These are phyloP conservation scores for Magnaporthiopsis poae DNA, from an alignment of 2,329 filamentous ascomycete species.

Conservation along the genomic window DNA sequence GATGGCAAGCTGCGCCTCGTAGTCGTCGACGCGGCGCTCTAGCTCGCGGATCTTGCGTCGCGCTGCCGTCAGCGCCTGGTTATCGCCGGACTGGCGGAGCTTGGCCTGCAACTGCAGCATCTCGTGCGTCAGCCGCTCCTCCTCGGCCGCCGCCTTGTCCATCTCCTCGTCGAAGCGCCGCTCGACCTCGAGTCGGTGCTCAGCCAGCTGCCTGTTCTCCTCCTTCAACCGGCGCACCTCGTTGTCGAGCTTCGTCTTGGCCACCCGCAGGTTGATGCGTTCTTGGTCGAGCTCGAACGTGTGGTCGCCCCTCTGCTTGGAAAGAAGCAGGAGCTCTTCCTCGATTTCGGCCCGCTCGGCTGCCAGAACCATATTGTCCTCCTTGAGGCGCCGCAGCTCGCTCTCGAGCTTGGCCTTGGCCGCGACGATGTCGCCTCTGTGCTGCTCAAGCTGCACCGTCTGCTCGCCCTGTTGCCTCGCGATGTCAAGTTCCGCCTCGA, in stretches of 20 bases:
- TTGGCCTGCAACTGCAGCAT: conserved; percentile 41
- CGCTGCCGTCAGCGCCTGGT: conserved; percentile 45
- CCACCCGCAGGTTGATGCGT: conserved; percentile 55
- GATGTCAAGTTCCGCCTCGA: conserved; percentile 51
- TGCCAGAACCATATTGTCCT: conserved; percentile 49
- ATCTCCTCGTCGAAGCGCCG: conserved; percentile 56
- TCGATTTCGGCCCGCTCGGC: conserved; percentile 60
- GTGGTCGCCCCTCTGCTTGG: conserved; percentile 45
- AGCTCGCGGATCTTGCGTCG: conserved; percentile 56
- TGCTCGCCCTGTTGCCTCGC: conserved; percentile 46
- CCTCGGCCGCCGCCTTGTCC: conserved; percentile 55
- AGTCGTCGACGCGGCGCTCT: conserved; percentile 50
- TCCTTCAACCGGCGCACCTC: conserved; percentile 57
- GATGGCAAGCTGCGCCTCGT: conserved; percentile 34
- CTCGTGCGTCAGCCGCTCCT: conserved; percentile 49
- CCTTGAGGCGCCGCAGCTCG: conserved; percentile 54
- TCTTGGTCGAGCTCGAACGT: conserved; percentile 57
- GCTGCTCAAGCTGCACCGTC: conserved; percentile 54
- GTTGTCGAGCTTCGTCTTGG: conserved; percentile 58
- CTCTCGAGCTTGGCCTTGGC: conserved; percentile 56
- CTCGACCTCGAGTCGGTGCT: conserved; percentile 51
- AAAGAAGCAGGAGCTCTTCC: conserved; percentile 46
- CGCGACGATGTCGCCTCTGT: conserved; percentile 59
- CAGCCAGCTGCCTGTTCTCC: conserved; percentile 48
- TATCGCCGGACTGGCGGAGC: conserved; percentile 37